Conservation (phyloP, 163 green algal species). For the Volvox carteri region DNA sequence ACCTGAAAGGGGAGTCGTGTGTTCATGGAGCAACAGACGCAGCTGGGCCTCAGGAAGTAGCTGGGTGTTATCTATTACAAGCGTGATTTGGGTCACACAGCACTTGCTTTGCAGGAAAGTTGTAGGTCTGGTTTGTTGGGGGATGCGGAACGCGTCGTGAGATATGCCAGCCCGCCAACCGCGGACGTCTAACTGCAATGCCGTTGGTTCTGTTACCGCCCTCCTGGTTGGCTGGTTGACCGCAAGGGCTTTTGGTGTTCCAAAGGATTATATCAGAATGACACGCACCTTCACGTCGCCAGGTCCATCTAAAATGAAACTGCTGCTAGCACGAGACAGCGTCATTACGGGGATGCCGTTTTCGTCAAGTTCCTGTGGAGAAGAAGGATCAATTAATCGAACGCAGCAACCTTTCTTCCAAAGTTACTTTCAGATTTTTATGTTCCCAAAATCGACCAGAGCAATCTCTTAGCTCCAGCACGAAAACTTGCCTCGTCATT, state of each 20-base stretch:
- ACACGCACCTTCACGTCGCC: slow-evolving; percentile 48
- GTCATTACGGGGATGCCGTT: slow-evolving; percentile 41
- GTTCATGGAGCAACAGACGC: no score
- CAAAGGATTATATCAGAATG: no score
- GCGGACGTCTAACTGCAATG: neutral
- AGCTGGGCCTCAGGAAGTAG: no score
- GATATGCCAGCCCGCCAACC: neutral
- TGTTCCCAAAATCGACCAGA: neutral
- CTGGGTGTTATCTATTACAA: no score
- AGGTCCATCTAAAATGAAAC: slow-evolving; percentile 40
- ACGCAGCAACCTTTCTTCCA: neutral
- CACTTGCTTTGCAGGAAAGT: no score
- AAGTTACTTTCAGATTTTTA: neutral
- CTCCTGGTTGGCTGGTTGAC: neutral
- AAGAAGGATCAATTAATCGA: no score
- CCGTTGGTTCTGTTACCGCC: neutral
- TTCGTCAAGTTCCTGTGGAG: slow-evolving; percentile 49
- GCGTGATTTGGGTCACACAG: no score
- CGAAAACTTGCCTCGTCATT: slow-evolving; percentile 28
- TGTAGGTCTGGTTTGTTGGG: no score
- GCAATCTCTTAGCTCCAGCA: neutral
- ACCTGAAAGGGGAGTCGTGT: no score
- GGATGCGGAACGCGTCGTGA: no score
- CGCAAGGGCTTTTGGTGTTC: no score
- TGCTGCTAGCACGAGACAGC: slow-evolving; percentile 31